phyloP scores from a whole-genome alignment of 2,329 filamentous ascomycete species.

The Cordyceps militaris region DNA sequence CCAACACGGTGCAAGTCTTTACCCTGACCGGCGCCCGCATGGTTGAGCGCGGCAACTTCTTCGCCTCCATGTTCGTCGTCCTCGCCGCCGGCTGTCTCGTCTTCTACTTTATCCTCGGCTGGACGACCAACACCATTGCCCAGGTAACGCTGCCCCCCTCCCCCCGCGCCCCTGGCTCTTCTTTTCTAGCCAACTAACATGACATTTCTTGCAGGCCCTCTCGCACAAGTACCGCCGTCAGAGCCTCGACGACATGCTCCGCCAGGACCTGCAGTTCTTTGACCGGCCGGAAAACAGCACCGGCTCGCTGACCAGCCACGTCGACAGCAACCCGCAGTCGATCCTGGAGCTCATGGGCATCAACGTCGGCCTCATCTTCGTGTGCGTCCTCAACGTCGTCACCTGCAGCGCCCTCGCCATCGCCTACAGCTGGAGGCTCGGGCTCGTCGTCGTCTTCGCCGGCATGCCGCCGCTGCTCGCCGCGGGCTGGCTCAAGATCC shows the following conservation, averaged over 20 bases:
- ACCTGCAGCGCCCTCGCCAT: slow-evolving; percentile 33
- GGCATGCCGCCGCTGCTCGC: slow-evolving; percentile 34
- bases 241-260: slow-evolving; percentile 23
- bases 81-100: slow-evolving; percentile 38
- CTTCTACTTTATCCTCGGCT: slow-evolving; percentile 36
- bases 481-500: slow-evolving; percentile 35
- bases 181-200: neutral
- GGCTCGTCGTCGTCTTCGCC: slow-evolving; percentile 35
- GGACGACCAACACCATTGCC: slow-evolving; percentile 27
- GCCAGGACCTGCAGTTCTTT: slow-evolving; percentile 36
- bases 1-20: slow-evolving; percentile 36
- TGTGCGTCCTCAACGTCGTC: slow-evolving; percentile 33
- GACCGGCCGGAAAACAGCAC: slow-evolving; percentile 26
- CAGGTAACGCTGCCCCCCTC: slow-evolving; percentile 16
- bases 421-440: slow-evolving; percentile 37
- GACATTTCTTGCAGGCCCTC: slow-evolving; percentile 3
- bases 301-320: slow-evolving; percentile 26
- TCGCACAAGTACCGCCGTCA: slow-evolving; percentile 23
- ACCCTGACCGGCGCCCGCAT: slow-evolving; percentile 26
- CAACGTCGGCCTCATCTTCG: slow-evolving; percentile 35
- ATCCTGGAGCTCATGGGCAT: slow-evolving; percentile 39
- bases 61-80: slow-evolving; percentile 48
- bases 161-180: neutral
- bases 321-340: slow-evolving; percentile 30
- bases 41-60: slow-evolving; percentile 41